Percentiles rank a stretch among this genome's conserved stretches.
Evolutionary conservation across 805 yeast species (phyloP).

Genomic region (Pichia kluyveri): DNA sequence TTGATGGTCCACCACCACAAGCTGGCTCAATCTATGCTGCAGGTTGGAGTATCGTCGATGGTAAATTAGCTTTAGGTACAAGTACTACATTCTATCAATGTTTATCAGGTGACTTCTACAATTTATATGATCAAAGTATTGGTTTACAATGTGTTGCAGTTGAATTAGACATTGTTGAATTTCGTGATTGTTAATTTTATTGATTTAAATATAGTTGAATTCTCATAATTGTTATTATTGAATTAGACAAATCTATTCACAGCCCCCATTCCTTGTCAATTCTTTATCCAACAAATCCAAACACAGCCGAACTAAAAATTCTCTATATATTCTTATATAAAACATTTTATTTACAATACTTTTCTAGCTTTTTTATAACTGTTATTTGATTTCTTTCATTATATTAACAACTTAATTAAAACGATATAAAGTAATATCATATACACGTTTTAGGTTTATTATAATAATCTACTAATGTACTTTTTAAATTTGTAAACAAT

Average conservation of each 20-base stretch:
- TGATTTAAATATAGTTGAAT: too few relatives aligned
- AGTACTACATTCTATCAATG: constrained; percentile 62
- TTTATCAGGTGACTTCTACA: constrained; percentile 68
- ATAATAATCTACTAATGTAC: too few relatives aligned
- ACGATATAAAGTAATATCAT: too few relatives aligned
- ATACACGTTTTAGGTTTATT: too few relatives aligned
- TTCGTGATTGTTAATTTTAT: constrained; percentile 38
- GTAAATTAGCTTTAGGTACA: constrained; percentile 57
- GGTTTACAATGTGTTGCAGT: constrained; percentile 59
- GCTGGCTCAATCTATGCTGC: constrained; percentile 62
- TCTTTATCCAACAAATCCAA: background rate
- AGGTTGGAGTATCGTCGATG: constrained; percentile 53
- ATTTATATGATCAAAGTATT: constrained; percentile 57
- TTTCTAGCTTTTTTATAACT: too few relatives aligned
- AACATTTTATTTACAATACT: too few relatives aligned
- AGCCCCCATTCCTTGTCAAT: background rate
- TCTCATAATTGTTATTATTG: background rate
- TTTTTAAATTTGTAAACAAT: too few relatives aligned
- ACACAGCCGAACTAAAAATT: too few relatives aligned
- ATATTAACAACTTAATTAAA: too few relatives aligned
- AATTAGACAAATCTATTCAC: background rate
- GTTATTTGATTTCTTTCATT: too few relatives aligned
- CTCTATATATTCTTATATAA: too few relatives aligned
- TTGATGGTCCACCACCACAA: constrained; percentile 78
- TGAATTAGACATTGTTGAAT: constrained; percentile 48